A percentile compares a stretch with the other conserved stretches of the same genome.
Conservation (phyloP, 1,284 basidiomycete genomes). For the Rhizoctonia solani region DNA sequence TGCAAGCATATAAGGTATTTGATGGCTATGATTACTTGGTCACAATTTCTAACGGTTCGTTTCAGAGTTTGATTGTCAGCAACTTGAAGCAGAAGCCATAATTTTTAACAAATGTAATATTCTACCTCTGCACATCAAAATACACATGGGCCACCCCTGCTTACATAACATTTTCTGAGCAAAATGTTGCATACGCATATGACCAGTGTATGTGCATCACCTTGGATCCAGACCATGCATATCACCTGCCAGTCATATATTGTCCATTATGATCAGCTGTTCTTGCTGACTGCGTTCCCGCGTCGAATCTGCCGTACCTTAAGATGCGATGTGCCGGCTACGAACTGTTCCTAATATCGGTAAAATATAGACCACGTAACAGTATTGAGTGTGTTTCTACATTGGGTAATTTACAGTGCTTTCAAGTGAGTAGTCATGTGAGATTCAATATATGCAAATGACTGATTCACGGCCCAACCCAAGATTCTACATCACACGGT, state of each 20-base stretch:
- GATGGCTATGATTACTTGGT: constrained; percentile 27
- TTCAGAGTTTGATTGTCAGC: constrained; percentile 75
- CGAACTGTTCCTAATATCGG: constrained; percentile 33
- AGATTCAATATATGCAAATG: neutral
- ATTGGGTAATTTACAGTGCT: neutral
- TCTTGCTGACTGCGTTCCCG: constrained; percentile 2
- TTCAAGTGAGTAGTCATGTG: constrained; percentile 29
- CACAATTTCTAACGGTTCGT: constrained; percentile 31
- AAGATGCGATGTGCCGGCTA: constrained; percentile 9
- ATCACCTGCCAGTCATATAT: neutral
- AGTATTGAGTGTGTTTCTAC: constrained; percentile 12
- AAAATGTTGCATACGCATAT: no score
- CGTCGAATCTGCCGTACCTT: constrained; percentile 11
- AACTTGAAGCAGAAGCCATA: constrained; percentile 64
- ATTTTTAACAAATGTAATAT: neutral
- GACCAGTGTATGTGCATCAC: no score
- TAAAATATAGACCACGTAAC: constrained; percentile 24
- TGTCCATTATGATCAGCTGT: constrained; percentile 16
- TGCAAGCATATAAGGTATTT: constrained; percentile 86
- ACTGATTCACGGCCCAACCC: constrained; percentile 1
- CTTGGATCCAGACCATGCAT: neutral
- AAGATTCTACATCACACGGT: constrained; percentile 4
- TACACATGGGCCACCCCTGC: neutral
- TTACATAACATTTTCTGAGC: neutral
- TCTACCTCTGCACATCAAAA: neutral